phyloP scores from a whole-genome alignment of 169 alveolate species.

The Plasmodium gonderi region DNA sequence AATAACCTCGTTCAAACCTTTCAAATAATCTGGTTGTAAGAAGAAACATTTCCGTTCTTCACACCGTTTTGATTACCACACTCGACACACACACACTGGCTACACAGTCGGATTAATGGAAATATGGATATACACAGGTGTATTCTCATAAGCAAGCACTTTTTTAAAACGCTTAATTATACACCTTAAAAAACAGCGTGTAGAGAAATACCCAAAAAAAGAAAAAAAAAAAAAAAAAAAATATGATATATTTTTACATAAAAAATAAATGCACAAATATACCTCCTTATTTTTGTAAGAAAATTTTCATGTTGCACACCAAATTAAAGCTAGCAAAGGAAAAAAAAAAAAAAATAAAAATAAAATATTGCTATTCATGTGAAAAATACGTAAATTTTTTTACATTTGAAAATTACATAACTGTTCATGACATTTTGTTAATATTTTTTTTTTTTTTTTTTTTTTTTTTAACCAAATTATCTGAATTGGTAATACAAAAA shows the following conservation, averaged over 20 bases:
- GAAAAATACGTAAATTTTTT: not conserved
- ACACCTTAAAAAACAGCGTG: not conserved
- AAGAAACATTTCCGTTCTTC: not conserved
- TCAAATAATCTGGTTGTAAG: not conserved
- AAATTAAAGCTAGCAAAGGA: not conserved
- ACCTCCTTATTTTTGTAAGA: not conserved
- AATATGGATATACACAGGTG: too few relatives aligned
- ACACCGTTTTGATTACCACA: not conserved
- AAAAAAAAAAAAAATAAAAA: constrained; percentile 20
- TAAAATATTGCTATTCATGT: constrained; percentile 8
- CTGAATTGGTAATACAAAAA: not conserved
- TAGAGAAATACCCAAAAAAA: not conserved
- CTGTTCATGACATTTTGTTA: not conserved
- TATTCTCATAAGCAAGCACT: not conserved
- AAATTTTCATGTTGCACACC: not conserved
- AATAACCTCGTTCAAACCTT: not conserved
- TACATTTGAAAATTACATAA: constrained; percentile 9
- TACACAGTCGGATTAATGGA: not conserved
- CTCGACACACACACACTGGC: not conserved
- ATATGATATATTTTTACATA: not conserved
- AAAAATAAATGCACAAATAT: not conserved
- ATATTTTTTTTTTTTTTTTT: not conserved
- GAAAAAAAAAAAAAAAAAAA: too few relatives aligned
- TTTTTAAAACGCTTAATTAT: not conserved
- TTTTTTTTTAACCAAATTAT: not conserved